phyloP scores from a whole-genome alignment of 176 grass and related monocot species.

The Thalia dealbata region DNA sequence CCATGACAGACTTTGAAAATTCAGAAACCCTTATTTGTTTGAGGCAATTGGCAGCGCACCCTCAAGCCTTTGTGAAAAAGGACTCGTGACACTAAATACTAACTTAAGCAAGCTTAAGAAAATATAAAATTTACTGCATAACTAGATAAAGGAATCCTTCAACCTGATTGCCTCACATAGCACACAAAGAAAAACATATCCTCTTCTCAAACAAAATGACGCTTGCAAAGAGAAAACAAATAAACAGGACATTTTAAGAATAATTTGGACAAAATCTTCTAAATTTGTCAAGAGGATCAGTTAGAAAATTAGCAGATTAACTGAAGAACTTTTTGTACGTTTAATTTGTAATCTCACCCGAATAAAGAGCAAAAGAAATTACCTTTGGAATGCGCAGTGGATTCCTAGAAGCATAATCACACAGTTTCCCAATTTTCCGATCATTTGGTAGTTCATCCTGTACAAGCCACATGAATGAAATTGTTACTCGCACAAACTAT shows the following conservation, averaged over 20 bases:
- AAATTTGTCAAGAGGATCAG: no score
- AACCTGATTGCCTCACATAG: no score
- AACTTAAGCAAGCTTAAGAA: neutral
- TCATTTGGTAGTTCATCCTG: conserved; percentile 91
- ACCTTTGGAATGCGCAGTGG: conserved; percentile 91
- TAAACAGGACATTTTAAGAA: neutral
- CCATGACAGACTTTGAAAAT: neutral
- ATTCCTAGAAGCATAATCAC: conserved; percentile 91
- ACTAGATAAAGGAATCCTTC: neutral
- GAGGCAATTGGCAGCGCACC: neutral
- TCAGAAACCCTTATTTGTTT: neutral
- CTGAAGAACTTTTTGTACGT: neutral
- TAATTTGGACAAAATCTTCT: neutral
- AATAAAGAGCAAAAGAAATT: conserved; percentile 10
- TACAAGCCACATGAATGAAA: conserved; percentile 10
- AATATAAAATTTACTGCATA: neutral
- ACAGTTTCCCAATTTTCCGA: conserved; percentile 84
- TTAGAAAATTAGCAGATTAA: neutral
- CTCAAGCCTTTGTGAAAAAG: neutral
- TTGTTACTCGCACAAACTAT: neutral
- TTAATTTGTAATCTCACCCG: neutral
- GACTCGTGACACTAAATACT: neutral
- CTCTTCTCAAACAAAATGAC: neutral
- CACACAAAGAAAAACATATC: neutral
- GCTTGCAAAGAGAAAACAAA: neutral